These are phyloP conservation scores for Amaranthus hypochondriacus DNA, from an alignment of 148 eudicot genomes.

Conservation along the genomic window DNA sequence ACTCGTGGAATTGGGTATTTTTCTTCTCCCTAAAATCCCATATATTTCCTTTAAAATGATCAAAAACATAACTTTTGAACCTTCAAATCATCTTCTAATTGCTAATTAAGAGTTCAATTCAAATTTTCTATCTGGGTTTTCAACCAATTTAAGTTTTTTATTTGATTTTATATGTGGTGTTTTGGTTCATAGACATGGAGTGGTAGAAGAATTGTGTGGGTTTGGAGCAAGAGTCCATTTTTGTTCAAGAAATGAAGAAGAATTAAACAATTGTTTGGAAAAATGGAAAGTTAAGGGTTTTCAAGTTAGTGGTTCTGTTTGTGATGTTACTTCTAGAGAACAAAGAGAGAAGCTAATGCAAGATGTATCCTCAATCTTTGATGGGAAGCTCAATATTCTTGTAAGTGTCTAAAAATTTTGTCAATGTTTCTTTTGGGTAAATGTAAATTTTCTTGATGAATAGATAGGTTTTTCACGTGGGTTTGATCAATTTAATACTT, in stretches of 20 bases:
- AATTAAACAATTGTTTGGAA: conserved; percentile 57
- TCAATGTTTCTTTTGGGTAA: neutral
- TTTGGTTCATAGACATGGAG: conserved; percentile 49
- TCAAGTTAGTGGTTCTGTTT: conserved; percentile 61
- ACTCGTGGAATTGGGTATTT: conserved; percentile 92
- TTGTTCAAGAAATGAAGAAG: conserved; percentile 75
- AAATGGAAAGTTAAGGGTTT: conserved; percentile 72
- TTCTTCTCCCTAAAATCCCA: neutral
- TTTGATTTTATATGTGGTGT: neutral
- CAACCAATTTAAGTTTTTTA: neutral
- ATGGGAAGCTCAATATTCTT: conserved; percentile 81
- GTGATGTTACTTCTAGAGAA: conserved; percentile 49
- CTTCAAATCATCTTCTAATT: neutral
- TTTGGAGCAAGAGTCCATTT: conserved; percentile 68
- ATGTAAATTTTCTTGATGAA: neutral
- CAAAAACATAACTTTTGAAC: neutral
- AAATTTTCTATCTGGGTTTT: neutral
- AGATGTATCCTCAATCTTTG: conserved; percentile 53
- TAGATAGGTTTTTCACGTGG: neutral
- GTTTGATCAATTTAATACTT: neutral
- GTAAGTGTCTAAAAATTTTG: conserved; percentile 37
- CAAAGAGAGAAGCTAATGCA: conserved; percentile 53
- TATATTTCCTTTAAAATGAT: neutral
- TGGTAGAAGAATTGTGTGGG: conserved; percentile 73
- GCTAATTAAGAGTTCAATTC: too few relatives aligned